phyloP scores from a whole-genome alignment of 768 basidiomycete genomes.

The Russula brevipes region DNA sequence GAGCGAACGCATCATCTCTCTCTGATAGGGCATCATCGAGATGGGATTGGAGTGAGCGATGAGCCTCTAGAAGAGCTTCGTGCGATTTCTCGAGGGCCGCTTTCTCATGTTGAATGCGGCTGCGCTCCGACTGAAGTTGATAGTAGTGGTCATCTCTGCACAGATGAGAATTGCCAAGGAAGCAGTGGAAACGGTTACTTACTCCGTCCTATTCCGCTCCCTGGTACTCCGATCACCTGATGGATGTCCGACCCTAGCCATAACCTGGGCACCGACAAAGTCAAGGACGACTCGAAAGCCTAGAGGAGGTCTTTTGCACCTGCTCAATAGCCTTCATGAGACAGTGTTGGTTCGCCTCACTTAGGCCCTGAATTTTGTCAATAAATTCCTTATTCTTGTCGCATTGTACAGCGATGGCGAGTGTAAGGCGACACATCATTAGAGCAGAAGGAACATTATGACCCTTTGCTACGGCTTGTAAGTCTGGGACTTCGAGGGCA shows the following conservation, averaged over 20 bases:
- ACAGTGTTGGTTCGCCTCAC: constrained; percentile 78
- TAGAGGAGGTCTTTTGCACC: constrained; percentile 37
- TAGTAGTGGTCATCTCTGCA: constrained; percentile 85
- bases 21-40: constrained; percentile 74
- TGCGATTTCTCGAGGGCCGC: constrained; percentile 82
- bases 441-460: constrained; percentile 59
- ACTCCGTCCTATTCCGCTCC: constrained; percentile 76
- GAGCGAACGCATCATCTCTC: constrained; percentile 66
- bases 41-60: constrained; percentile 65
- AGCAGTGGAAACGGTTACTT: constrained; percentile 31
- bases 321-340: constrained; percentile 94
- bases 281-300: constrained; percentile 1
- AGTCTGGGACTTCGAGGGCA: constrained; percentile 78
- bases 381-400: constrained; percentile 86
- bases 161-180: constrained; percentile 1
- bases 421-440: constrained; percentile 71
- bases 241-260: constrained; percentile 59
- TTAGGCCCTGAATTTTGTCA: constrained; percentile 78
- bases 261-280: constrained; percentile 46
- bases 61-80: constrained; percentile 68
- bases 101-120: constrained; percentile 75
- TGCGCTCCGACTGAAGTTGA: constrained; percentile 73
- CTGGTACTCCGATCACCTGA: constrained; percentile 45
- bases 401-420: constrained; percentile 86
- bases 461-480: constrained; percentile 82